Base-by-base conservation (phyloP, 495 filamentous ascomycete species). In the Letharia columbiana region DNA sequence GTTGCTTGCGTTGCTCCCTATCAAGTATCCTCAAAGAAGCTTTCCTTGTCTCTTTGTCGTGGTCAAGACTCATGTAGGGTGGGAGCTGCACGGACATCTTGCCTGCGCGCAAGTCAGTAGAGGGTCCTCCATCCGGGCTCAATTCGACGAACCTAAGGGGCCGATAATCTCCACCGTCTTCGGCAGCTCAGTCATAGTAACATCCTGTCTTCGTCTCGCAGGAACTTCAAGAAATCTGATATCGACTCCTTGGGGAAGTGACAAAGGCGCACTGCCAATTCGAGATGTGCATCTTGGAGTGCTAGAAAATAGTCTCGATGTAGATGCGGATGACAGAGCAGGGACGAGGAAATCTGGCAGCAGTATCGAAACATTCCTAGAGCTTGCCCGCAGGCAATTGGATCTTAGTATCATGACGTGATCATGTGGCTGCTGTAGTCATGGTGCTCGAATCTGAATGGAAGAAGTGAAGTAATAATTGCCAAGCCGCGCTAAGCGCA, bases 161-260 rank as follows among this genome's bases (percentile, higher is more conserved):
- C 91, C 91, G 66, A 85, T 81, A 37, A 96, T 81, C 56, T 88
- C 84, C 35, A 91, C 81, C 28, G 76, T 83, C 62, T 84, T 83
- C 66, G 82, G 81, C 35, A 78, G 74, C 69, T 85, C 83, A 60
- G 80, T 72, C n/a, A 80, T 81, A 13, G 75, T 82, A 50, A 82
- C 80, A 15, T 81, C 81, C 62, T 81, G 84, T 71, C 76, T 81
- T 33, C 69, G 67, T 8, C 74, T 70, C 47, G 74, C 79, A 10
- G 86, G 84, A 50, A 87, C 81, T 60, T 89, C 80, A 52, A 89
- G 78, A 42, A 84, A 75, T 45, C 76, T 79, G 66, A 98, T 79
- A 41, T 86, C 85, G 42, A 97, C 92, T 68, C 91, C 89, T 0
- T 89, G 86, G 4, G 94, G 94, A 6, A 97, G 81, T 58, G 90